Evolutionary conservation across 352 stramenopile species (phyloP), one percentile per base, ranked within the genome.

Genomic region (Phytophthora hybrid): DNA sequence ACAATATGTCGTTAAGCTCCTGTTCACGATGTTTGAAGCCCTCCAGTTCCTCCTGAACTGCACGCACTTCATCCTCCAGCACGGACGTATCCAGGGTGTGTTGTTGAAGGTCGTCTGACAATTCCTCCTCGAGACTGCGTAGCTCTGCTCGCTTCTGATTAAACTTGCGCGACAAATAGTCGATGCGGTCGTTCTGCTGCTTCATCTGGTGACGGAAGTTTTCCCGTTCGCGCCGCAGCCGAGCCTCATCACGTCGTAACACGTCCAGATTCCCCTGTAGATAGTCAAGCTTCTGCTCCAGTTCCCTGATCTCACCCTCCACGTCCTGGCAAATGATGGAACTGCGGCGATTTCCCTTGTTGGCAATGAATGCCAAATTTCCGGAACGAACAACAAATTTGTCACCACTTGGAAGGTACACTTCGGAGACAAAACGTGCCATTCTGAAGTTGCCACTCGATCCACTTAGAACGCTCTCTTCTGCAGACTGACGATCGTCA

Each of bases 301-400:
- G 52, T 18, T 96, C 87, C n/a, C 44, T 64, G 8, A 92, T 80
- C 16, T 93, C 86, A 10, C 73, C 83, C 55, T 92, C 83, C 9
- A 92, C 77, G 66, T 96, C 88, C 37, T 90, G 84, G 53, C 82
- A 90, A 64, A 96, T 92, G 59, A 94, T 89, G 11, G 83, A 84
- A 32, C 87, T 93, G 14, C 84, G 83, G 4, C 70, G 75, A 63
- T 74, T 76, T 10, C 81, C 79, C 59, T 94, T 93, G 67, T 94
- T 90, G 4, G 85, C 83, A 72, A 96, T 94, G 66, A 90, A 96
- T 19, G 88, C 82, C 71, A 95, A 71, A 67, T 96, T 96, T 10
- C 88, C 89, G 5, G 70, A 77, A 2, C 89, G 88, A 46, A 94
- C 88, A 51, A 93, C 66, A 57, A 96, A 92, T 55, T 94, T 94